Base-by-base conservation (phyloP, 1,139 yeast species). In the Zygotorulaspora mrakii region DNA sequence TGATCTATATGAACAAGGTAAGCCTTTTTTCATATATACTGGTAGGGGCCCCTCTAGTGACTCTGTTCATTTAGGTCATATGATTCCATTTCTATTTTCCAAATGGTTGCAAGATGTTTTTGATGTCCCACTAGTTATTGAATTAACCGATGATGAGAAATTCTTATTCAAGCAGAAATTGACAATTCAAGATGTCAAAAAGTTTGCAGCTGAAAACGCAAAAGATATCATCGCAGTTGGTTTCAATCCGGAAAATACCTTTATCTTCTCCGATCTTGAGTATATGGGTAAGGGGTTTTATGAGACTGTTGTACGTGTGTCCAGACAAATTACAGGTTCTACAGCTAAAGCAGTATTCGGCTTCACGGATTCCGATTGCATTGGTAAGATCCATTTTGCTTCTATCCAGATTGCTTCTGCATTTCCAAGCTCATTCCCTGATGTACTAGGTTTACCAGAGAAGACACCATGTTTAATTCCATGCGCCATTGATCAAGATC, bases 401-500 rank as follows among this genome's bases (percentile, higher is more conserved):
- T 84, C 95, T 39, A 79, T 94, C 55, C 98, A 94, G 70, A 91
- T 94, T 56, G 86, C 97, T 20, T 80, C 97, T 13, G 94, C 96
- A 2, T 89, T 94, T 71, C 94, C 96, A 44, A 83, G 91, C 34
- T 85, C 96, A 10, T 94, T 86, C 75, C 98, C 98, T 2, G 95
- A 83, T 52, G 83, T 94, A 21, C 76, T 94, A 55, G 96, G 87
- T 8, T 68, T 82, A 55, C 88, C 88, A 37, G 71, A 82, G 35
- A 82, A 83, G 65, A 89, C 96, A 1, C 98, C 96, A 45, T 86
- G 96, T 67, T 72, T 94, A 65, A 94, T 94, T 65, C 99, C 99
- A 27, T 94, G 98, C 74, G 99, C 99, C 33, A 94, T 94, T 64
- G 99, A 94, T 64, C 96, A 89, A 70, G 99, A 94, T 65, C 98